These are phyloP conservation scores for Chaetoceros muelleri DNA, from an alignment of 108 stramenopile species.

Conservation along the genomic window DNA sequence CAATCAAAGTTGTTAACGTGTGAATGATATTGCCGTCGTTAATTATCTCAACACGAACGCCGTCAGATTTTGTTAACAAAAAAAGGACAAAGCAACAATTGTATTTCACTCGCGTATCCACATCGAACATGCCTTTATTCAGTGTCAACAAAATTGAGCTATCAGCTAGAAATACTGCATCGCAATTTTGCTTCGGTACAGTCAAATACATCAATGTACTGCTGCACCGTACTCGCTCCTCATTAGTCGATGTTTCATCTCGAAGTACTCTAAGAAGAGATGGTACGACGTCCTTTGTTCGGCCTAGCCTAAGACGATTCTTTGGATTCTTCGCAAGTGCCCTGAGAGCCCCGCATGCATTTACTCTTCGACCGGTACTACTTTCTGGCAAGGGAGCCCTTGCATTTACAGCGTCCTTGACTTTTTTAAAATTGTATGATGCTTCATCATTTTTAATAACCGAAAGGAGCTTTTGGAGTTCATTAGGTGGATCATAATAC, in stretches of 20 bases:
- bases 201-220: constrained; percentile 30
- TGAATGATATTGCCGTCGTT: constrained; percentile 20
- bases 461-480: not conserved
- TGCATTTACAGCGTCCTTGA: too few relatives aligned
- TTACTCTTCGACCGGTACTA: constrained; percentile 8
- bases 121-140: constrained; percentile 25
- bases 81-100: constrained; percentile 21
- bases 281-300: constrained; percentile 23
- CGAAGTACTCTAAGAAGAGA: constrained; percentile 20
- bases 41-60: constrained; percentile 14
- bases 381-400: not conserved
- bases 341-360: constrained; percentile 30
- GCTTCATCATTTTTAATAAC: not conserved
- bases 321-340: constrained; percentile 17
- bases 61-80: constrained; percentile 23
- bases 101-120: constrained; percentile 26
- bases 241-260: constrained; percentile 20
- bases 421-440: not conserved
- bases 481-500: not conserved
- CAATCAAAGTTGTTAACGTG: constrained; percentile 20
- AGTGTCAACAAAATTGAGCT: constrained; percentile 26
- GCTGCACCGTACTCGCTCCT: constrained; percentile 30
- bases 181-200: constrained; percentile 30
- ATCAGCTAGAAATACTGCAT: constrained; percentile 14
- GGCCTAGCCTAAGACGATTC: constrained; percentile 18